Base-by-base conservation (phyloP, 805 yeast genomes). In the Ogataea siamensis region DNA sequence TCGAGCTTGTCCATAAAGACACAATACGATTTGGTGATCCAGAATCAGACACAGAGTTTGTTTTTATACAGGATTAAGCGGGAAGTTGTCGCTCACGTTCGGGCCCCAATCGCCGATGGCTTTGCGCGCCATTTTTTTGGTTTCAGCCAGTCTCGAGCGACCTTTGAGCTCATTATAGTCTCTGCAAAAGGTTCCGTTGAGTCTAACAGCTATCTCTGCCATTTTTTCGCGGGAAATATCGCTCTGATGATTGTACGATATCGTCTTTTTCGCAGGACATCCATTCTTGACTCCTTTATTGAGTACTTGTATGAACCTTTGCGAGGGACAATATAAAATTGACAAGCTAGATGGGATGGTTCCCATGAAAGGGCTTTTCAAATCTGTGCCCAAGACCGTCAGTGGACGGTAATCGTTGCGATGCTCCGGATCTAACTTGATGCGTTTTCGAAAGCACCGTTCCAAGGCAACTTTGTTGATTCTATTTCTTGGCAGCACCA, bases 281-380 rank as follows among this genome's bases (percentile, higher is more conserved):
- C 91, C 89, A 45, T 77, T 77, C 43, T 70, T 76, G 4, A 80
- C 74, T 0, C 87, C 87, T 47, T 74, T 73, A 28, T 74, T 67
- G 9, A 81, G 57, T 1, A 73, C 66, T 42, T 75, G 72, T 1
- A 52, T 13, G 14, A 36, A 29, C 11, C 32, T 29, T 4, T 21
- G 13, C 5, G 12, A 15, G 1, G 64, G 63, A 2, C 60, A 43
- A 28, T 53, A 51, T 0, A 63, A 29, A 8, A 68, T 46, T 2
- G 67, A 54, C 10, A 55, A 25, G 44, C 34, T 9, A 28, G 45
- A 5, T 34, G 49, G 16, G 34, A 29, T 22, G 47, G 49, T 14
- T 11, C 34, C 40, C 24, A 35, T 42, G 13, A 18, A 38, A 3
- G 12, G 25, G 13, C 25, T 6, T 22, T n/a, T n/a, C 25, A 22